Base-by-base conservation (phyloP, 1,284 basidiomycete species). In the Gymnopus androsaceus region DNA sequence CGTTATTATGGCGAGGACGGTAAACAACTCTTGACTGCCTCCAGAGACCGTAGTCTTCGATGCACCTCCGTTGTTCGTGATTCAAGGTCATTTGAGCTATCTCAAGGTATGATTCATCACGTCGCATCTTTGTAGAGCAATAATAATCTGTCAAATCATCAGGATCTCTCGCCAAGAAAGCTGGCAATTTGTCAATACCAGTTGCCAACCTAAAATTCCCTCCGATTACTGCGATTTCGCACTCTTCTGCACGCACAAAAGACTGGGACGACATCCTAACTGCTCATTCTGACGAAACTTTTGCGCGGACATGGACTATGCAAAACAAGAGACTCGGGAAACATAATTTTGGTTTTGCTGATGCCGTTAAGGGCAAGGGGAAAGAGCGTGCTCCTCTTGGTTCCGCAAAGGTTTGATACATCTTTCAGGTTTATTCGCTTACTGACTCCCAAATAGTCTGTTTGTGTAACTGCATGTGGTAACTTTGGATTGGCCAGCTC, bases 221-320 rank as follows among this genome's bases (percentile, higher is more conserved):
- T 11, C 79, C 91, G 0, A 81, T 95, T 38, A 86, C 84, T 4
- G 80, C 88, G 7, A 73, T 98, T 9, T 85, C 93, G 0, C 90
- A 87, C 72, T 94, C 93, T 4, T 81, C 85, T 2, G 82, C 88
- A 3, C 83, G 95, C 21, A 81, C 92, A 17, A 95, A 95, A 68
- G 95, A 99, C 63, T 99, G 97, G 97, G 96, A 98, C 67, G 94
- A 99, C 65, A 89, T 99, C 40, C 72, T 99, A 4, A 95, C 96
- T 8, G 86, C 87, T 0, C 96, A 98, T 68, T 77, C 83, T 1
- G 92, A 93, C 45, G 92, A 95, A 64, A 77, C 82, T 1, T 82
- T 87, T 54, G 90, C 90, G 1, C 80, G 94, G 27, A 90, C 92
- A 27, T 98, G 95, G 95, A 85, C 85, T 2, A 90, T 94, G 67